These are phyloP conservation scores for Boletus edulis DNA, from an alignment of 768 basidiomycete species.

Conservation along the genomic window DNA sequence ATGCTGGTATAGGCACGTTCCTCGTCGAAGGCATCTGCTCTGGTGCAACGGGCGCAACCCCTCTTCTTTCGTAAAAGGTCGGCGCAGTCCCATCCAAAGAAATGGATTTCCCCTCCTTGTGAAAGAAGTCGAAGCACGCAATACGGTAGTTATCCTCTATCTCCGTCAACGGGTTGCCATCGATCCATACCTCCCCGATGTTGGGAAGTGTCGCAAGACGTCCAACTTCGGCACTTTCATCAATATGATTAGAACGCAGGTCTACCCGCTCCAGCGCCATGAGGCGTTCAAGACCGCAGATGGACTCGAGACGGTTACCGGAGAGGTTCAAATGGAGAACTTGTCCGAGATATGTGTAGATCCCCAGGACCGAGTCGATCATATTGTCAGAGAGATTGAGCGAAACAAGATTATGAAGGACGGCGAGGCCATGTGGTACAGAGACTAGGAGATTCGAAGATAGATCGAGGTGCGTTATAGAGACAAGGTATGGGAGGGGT, in stretches of 20 bases:
- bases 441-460: slow-evolving; percentile 90
- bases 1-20: slow-evolving; percentile 47
- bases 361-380: slow-evolving; percentile 92
- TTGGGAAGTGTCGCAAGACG: slow-evolving; percentile 78
- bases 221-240: slow-evolving; percentile 83
- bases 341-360: slow-evolving; percentile 78
- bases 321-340: slow-evolving; percentile 78
- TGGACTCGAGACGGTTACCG: slow-evolving; percentile 87
- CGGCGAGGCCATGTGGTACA: slow-evolving; percentile 73
- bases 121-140: slow-evolving; percentile 81
- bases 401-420: slow-evolving; percentile 77
- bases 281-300: slow-evolving; percentile 92
- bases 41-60: slow-evolving; percentile 46
- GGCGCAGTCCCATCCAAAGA: slow-evolving; percentile 73
- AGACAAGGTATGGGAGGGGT: slow-evolving; percentile 62
- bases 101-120: slow-evolving; percentile 76
- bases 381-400: slow-evolving; percentile 97
- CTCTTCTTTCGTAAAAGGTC: slow-evolving; percentile 68
- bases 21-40: slow-evolving; percentile 53
- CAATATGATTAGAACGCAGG: slow-evolving; percentile 72
- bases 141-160: slow-evolving; percentile 69
- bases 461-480: slow-evolving; percentile 81
- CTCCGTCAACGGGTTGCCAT: slow-evolving; percentile 80
- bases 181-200: slow-evolving; percentile 77
- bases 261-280: slow-evolving; percentile 82